phyloP scores from a whole-genome alignment of 345 rosid genomes.

The Lepidium didymum region DNA sequence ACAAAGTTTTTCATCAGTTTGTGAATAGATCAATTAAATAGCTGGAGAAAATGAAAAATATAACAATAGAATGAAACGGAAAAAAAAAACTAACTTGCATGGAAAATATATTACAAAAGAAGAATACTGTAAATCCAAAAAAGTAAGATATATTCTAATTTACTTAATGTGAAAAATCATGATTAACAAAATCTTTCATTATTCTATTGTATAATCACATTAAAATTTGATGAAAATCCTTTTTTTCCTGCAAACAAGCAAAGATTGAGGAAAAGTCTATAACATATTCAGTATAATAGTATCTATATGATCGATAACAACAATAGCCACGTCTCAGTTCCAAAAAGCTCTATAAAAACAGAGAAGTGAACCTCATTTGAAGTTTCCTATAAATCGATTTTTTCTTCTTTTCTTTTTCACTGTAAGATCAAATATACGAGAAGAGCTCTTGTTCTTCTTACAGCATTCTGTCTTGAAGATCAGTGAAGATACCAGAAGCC shows the following conservation, averaged over 20 bases:
- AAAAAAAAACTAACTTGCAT: neutral
- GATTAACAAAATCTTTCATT: too few species aligned
- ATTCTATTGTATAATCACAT: neutral
- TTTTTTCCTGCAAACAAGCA: constrained; percentile 2
- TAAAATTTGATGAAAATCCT: neutral
- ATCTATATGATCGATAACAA: constrained; percentile 2
- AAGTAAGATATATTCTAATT: too few species aligned
- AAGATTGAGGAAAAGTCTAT: neutral
- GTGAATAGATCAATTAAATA: too few species aligned
- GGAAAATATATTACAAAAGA: neutral
- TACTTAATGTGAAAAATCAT: neutral
- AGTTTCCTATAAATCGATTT: neutral
- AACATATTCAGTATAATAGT: neutral
- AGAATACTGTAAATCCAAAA: neutral
- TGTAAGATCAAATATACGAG: constrained; percentile 7
- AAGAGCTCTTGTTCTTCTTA: constrained; percentile 23
- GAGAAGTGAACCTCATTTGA: constrained; percentile 7
- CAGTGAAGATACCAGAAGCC: constrained; percentile 76
- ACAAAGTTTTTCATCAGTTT: neutral
- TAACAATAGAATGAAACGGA: too few species aligned
- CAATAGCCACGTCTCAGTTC: constrained; percentile 15
- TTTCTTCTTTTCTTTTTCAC: neutral
- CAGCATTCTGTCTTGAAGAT: constrained; percentile 94
- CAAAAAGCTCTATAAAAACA: constrained; percentile 16
- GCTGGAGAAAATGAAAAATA: too few species aligned